These are phyloP conservation scores for Sphagnum contortum DNA, from an alignment of 225 moss, liverwort and hornwort genomes.

Conservation along the genomic window DNA sequence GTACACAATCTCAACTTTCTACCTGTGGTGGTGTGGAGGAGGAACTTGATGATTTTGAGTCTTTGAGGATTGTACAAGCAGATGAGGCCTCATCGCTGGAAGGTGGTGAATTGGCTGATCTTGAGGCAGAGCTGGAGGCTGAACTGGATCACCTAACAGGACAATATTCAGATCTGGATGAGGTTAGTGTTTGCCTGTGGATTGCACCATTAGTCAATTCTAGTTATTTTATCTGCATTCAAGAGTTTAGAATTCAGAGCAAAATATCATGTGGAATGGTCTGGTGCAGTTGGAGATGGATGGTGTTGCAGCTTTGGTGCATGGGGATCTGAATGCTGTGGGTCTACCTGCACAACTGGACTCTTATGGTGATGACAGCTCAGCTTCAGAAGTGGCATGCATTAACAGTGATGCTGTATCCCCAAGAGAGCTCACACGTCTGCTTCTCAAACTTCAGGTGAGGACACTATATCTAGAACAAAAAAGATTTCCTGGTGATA, in stretches of 20 bases:
- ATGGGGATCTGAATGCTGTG: slow-evolving; percentile 34
- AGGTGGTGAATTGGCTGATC: slow-evolving; percentile 46
- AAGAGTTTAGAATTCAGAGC: too few species aligned
- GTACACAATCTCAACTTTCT: too few species aligned
- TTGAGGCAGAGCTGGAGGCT: slow-evolving; percentile 60
- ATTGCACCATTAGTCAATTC: too few species aligned
- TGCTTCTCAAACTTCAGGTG: slow-evolving; percentile 47
- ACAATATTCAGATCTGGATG: slow-evolving; percentile 33
- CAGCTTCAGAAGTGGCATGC: slow-evolving; percentile 28
- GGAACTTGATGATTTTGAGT: too few species aligned
- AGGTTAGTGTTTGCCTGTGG: slow-evolving; percentile 12
- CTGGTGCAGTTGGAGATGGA: slow-evolving; percentile 45
- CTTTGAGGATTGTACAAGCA: too few species aligned
- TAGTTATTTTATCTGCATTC: too few species aligned
- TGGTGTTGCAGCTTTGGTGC: slow-evolving; percentile 30
- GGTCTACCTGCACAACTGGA: slow-evolving; percentile 36
- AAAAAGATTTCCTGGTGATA: too few species aligned
- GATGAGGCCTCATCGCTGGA: slow-evolving; percentile 18
- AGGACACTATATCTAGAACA: background rate
- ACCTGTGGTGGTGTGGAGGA: too few species aligned
- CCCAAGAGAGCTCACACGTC: slow-evolving; percentile 39
- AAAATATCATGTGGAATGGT: too few species aligned
- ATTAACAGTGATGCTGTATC: slow-evolving; percentile 49
- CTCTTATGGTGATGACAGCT: slow-evolving; percentile 22
- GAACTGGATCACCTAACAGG: slow-evolving; percentile 57